Evolutionary conservation across 306 rosid species (phyloP), one percentile per base, ranked within the genome.

Genomic region (Coriaria nepalensis): DNA sequence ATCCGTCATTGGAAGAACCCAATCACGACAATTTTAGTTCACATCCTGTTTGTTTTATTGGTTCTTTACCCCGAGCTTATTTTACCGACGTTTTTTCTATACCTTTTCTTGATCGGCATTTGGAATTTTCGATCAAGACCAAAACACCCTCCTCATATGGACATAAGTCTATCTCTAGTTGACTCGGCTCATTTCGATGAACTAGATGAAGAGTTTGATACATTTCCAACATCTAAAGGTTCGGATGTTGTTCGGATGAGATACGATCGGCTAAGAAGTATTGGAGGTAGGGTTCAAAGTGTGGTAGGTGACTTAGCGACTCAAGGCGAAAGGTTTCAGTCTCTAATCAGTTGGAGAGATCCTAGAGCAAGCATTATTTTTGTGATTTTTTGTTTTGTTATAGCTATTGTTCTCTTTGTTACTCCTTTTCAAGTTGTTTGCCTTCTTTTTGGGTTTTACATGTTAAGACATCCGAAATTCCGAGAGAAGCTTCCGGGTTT

Each of bases 1-100:
- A 87, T 87, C 12, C 78, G 96, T 85, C 46, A 80, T 43, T 87
- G 96, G 96, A 83, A 60, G 58, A 87, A 87, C 62, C 94, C 96
- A 46, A 11, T 87, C 48, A 87, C 96, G 34, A 57, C 96, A n/a
- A 37, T 87, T 44, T 65, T 87, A 60, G 78, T 80, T 55, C 96
- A 87, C 58, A 59, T 83, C 63, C 93, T 87, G 39, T 80, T 78
- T 74, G 61, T 83, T 33, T 80, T 87, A n/a, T 53, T 87, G 63
- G 80, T 78, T 54, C 73, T 83, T 56, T 87, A 80, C 58, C 96
- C 93, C 0, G 96, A 83, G 67, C 79, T 83, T 6, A 64, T 87
- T 37, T 86, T 87, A 33, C 87, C 96, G 33, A 87, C 96, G 11
- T 50, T 76, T 35, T 87, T 87, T 58, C 71, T 87, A 38, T 87